phyloP scores from a whole-genome alignment of 2,329 filamentous ascomycete genomes.

The Alternaria postmessia region DNA sequence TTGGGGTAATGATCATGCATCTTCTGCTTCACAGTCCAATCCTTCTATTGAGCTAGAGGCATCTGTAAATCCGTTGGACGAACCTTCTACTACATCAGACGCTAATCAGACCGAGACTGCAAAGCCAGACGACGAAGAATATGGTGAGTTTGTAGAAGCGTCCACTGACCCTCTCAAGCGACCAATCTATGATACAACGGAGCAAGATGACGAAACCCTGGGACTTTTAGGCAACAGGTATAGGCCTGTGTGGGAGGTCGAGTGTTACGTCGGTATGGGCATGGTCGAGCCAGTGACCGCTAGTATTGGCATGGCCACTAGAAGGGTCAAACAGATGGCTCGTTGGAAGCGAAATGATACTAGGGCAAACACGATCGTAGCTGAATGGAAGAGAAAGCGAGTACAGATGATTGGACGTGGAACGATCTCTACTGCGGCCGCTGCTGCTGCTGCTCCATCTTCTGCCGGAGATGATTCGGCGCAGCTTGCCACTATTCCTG shows the following conservation, averaged over 20 bases:
- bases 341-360: not conserved
- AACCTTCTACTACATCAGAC: not conserved
- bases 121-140: conserved; percentile 13
- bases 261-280: conserved; percentile 11
- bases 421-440: not conserved
- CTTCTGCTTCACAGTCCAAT: not conserved
- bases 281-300: conserved; percentile 7
- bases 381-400: not conserved
- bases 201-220: not conserved
- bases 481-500: not conserved
- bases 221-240: not conserved
- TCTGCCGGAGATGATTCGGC: not conserved
- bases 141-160: conserved; percentile 15
- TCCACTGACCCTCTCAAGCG: conserved; percentile 5
- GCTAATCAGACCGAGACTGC: not conserved
- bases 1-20: not conserved
- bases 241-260: conserved; percentile 3
- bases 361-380: not conserved
- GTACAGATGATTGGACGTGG: not conserved
- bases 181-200: conserved; percentile 9
- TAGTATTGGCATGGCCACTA: conserved; percentile 8
- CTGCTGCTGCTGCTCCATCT: not conserved
- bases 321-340: conserved; percentile 8
- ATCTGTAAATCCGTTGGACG: not conserved
- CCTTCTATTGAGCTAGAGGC: not conserved